A percentile compares a stretch with the other conserved stretches of the same genome.
These are phyloP conservation scores for Pisolithus albus DNA, from an alignment of 768 basidiomycete species.

Conservation along the genomic window DNA sequence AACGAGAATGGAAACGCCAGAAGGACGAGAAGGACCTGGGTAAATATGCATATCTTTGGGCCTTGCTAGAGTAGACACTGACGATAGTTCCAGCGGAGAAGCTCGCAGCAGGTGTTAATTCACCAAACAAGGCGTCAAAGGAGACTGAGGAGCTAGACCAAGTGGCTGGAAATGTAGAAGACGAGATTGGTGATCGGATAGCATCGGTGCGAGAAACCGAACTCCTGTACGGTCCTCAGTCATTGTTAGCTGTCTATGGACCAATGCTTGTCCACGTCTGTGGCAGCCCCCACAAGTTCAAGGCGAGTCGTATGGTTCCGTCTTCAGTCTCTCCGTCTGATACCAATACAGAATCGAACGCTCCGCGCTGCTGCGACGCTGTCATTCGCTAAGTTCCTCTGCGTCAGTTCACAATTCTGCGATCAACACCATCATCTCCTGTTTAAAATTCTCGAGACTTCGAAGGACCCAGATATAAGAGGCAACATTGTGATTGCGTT, in stretches of 20 bases:
- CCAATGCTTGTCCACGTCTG: constrained; percentile 89
- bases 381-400: constrained; percentile 93
- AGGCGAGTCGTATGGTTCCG: constrained; percentile 41
- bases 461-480: constrained; percentile 82
- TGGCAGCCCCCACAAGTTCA: constrained; percentile 85
- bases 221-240: constrained; percentile 75
- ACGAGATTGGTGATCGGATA: constrained; percentile 94
- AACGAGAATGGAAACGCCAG: constrained; percentile 93
- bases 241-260: constrained; percentile 78
- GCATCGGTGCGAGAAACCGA: constrained; percentile 79
- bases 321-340: constrained; percentile 5
- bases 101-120: constrained; percentile 34
- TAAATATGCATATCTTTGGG: constrained; percentile 27
- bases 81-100: constrained; percentile 48
- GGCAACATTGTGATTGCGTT: constrained; percentile 97
- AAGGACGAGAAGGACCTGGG: constrained; percentile 85
- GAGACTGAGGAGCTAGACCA: constrained; percentile 88
- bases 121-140: constrained; percentile 39
- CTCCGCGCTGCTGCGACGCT: constrained; percentile 83
- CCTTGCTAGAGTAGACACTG: not conserved
- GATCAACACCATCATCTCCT: constrained; percentile 82
- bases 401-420: constrained; percentile 90
- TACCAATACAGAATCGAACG: constrained; percentile 59
- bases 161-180: constrained; percentile 95
- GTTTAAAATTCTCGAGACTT: constrained; percentile 91